Percentiles rank a stretch among this genome's conserved stretches.
These are phyloP conservation scores for Talaromyces adpressus DNA, from an alignment of 495 filamentous ascomycete species.

Conservation along the genomic window DNA sequence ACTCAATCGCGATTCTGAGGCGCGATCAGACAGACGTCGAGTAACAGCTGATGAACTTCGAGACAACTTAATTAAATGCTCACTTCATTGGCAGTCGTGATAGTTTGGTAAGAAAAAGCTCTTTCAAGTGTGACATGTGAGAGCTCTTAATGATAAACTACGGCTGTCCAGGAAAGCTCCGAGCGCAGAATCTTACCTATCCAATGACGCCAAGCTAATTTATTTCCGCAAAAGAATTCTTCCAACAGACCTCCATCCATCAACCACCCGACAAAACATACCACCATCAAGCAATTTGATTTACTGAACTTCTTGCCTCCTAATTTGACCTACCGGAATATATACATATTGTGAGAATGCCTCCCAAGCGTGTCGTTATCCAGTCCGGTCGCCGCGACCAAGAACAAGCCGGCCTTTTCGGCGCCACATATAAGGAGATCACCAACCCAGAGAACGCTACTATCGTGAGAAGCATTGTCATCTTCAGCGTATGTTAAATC, in stretches of 20 bases:
- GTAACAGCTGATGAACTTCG: not conserved
- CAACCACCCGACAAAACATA: not conserved
- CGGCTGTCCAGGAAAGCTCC: constrained; percentile 27
- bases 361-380: constrained; percentile 35
- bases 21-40: not conserved
- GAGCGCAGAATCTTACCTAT: constrained; percentile 20
- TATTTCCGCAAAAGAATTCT: constrained; percentile 34
- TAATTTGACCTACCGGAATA: not conserved
- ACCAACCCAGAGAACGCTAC: constrained; percentile 68
- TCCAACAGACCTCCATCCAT: constrained; percentile 7
- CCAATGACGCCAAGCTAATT: constrained; percentile 27
- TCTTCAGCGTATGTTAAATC: constrained; percentile 60
- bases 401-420: constrained; percentile 43
- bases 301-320: not conserved
- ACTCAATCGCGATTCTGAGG: not conserved
- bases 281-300: not conserved
- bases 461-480: constrained; percentile 62
- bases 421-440: constrained; percentile 51
- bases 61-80: not conserved
- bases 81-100: not conserved
- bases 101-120: not conserved
- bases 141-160: constrained; percentile 17
- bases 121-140: not conserved
- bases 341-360: constrained; percentile 15
- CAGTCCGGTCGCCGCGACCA: constrained; percentile 17